Conservation (phyloP, 495 filamentous ascomycete species). For the Daldinia grandis region DNA sequence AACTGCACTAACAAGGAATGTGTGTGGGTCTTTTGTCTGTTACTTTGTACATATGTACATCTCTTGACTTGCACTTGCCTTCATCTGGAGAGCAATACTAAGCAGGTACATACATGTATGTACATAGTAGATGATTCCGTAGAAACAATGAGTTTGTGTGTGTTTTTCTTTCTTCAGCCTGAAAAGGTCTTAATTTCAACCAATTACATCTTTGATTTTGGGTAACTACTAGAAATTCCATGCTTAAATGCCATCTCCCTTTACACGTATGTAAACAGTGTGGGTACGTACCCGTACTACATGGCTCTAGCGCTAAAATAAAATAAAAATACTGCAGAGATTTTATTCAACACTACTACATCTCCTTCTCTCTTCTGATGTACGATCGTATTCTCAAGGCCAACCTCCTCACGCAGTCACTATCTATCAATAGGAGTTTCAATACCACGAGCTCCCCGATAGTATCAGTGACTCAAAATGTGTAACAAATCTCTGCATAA, state of each 20-base stretch:
- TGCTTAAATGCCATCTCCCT: not conserved
- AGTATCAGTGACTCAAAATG: not conserved
- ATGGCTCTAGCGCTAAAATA: not conserved
- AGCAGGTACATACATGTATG: not conserved
- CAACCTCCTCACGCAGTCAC: not conserved
- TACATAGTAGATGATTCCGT: not conserved
- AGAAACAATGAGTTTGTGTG: not conserved
- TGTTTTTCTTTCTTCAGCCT: not conserved
- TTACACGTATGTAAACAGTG: not conserved
- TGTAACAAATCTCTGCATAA: not conserved
- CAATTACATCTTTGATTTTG: not conserved
- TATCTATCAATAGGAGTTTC: not conserved
- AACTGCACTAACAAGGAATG: not conserved
- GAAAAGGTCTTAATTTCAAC: not conserved
- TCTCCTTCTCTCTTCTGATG: not conserved
- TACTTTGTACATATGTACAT: not conserved
- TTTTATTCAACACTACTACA: not conserved
- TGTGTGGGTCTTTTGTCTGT: constrained; percentile 2
- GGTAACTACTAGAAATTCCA: not conserved
- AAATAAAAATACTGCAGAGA: constrained; percentile 1
- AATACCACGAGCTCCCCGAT: not conserved
- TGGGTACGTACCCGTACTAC: not conserved
- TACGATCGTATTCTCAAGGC: not conserved
- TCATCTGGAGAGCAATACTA: not conserved
- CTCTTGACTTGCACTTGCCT: not conserved